Evolutionary conservation across 768 basidiomycete species (phyloP), one percentile per base, ranked within the genome.

Genomic region (Rhizopogon sp.): DNA sequence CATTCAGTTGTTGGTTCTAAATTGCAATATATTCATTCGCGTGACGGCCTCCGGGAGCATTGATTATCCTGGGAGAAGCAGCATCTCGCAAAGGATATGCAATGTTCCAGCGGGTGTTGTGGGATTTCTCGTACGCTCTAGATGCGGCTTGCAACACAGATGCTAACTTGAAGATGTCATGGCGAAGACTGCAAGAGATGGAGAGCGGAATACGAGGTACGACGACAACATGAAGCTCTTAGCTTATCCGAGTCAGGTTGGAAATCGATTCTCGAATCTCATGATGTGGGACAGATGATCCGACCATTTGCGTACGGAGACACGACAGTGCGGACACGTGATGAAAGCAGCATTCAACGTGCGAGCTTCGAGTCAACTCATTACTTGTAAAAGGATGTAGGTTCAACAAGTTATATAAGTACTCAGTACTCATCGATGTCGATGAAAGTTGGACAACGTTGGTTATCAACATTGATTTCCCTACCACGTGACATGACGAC

Each of bases 401-500:
- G 20, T 9, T 42, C 41, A 11, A 14, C 20, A 20, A 20, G 20
- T 20, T 20, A 20, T 20, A 2, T 20, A 20, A 20, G 20, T 20
- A 20, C 33, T 17, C 25, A 20, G 20, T 20, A 20, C 33, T 17
- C 25, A 25, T 25, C 4, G 25, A 25, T 4, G 25, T 25, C 3
- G 25, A 25, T 4, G 25, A 25, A 25, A 5, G 25, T 25, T 25
- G 25, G 25, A 25, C 25, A 1, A 25, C 25, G 25, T 25, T 25
- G 25, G 25, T 25, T 25, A 25, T 25, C 25, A 25, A 25, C 25
- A 54, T 59, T 66, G 68, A 61, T 49, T 66, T 69, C 41, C 20
- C 1, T 1, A 35, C 28, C 66, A 67, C 68, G 68, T 67, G 66
- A 69, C 56, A 29, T 35, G 9, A 31, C 42, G 52, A 44, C 57